Conservation (phyloP, 805 yeast genomes). For the Wickerhamiella bombiphila region DNA sequence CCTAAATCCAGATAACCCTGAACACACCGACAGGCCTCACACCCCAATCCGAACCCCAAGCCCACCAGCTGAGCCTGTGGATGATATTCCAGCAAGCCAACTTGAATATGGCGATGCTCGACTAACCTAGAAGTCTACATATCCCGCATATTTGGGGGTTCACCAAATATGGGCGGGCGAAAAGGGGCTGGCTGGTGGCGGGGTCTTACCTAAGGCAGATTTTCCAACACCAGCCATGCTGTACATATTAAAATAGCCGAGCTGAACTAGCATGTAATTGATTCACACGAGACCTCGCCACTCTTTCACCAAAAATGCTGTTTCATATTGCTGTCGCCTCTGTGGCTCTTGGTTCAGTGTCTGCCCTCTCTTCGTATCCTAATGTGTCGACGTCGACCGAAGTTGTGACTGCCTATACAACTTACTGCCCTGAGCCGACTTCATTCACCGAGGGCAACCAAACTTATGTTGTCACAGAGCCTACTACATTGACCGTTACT, state of each 20-base stretch:
- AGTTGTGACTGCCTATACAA: slow-evolving; percentile 17
- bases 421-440: slow-evolving; percentile 57
- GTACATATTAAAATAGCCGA: no score
- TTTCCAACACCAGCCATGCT: no score
- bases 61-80: no score
- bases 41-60: no score
- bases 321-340: slow-evolving; percentile 9
- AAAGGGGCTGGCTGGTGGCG: no score
- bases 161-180: no score
- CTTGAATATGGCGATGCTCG: not conserved
- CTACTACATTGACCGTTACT: slow-evolving; percentile 74
- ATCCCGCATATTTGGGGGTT: no score
- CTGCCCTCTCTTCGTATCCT: slow-evolving; percentile 29
- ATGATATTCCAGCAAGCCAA: not conserved
- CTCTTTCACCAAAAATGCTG: slow-evolving; percentile 14
- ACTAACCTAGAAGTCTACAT: no score
- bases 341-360: slow-evolving; percentile 1
- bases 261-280: no score
- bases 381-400: slow-evolving; percentile 11
- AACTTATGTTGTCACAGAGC: slow-evolving; percentile 61
- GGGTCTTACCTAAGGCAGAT: no score
- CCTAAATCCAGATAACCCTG: no score
- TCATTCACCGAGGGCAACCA: slow-evolving; percentile 45
- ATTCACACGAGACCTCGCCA: slow-evolving; percentile 3
- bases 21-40: no score